Evolutionary conservation across 192 early-diverging fungal genomes (phyloP), one percentile per base, ranked within the genome.

Genomic region (Backusella parvicylindrica): DNA sequence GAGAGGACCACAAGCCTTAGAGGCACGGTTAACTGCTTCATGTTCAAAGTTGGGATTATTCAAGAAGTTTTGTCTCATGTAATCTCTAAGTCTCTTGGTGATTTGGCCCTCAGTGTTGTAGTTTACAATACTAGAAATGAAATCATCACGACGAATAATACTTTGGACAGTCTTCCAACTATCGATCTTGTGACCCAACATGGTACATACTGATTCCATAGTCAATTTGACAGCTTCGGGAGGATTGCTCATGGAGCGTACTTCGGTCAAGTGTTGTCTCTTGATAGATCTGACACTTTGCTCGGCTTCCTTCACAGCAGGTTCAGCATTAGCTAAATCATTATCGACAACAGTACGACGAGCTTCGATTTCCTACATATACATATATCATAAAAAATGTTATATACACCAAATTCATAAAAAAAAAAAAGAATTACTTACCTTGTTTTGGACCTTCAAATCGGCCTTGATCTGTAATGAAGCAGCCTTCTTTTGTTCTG

Each of bases 1-100:
- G 36, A 99, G 84, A 30, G 99, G 99, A 8, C 99, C 99, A 83
- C 99, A 99, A 3, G 99, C 99, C 81, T 95, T 97, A 79, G 91
- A 93, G 18, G 99, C 99, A 70, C 94, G 92, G 81, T 96, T 98
- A n/a, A 99, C 96, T 2, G 84, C 83, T 76, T 99, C 99, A 80
- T 95, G 99, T 81, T 95, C 96, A 78, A 90, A 99, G 73, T 87
- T 89, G 49, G 97, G 93, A 60, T 97, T 91, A 73, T 78, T 87
- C 40, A 99, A 77, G 81, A 92, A 99, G 26, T 88, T 87, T 28
- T 81, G 78, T 18, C 86, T 88, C 85, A 99, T 92, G 53, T 90
- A 90, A 35, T 97, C 93, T 15, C 98, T 90, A 71, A 98, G 81
- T 0, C 79, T 43, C 23, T 82, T 83, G 9, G 89, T 93, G 90